These are phyloP conservation scores for Camelina hispida DNA, from an alignment of 345 rosid species.

Conservation along the genomic window DNA sequence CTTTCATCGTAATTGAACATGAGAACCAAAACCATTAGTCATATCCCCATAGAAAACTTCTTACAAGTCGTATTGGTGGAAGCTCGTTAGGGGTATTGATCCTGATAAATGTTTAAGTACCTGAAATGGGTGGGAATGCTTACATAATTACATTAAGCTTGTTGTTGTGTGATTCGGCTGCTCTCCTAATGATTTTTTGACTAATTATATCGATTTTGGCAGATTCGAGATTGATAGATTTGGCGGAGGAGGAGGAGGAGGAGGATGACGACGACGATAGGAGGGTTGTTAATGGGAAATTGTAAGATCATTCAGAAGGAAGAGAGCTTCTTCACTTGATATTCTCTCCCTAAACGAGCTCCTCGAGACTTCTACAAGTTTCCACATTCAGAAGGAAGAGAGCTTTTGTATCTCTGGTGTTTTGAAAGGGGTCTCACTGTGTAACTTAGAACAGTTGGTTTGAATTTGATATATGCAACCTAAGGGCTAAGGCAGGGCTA, in stretches of 20 bases:
- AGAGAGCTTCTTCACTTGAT: slow-evolving; percentile 80
- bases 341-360: slow-evolving; percentile 87
- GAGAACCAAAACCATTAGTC: not conserved
- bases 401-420: not conserved
- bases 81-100: not conserved
- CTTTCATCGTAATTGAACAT: not conserved
- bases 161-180: not conserved
- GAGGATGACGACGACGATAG: slow-evolving; percentile 59
- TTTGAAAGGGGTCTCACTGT: not conserved
- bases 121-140: slow-evolving; percentile 17
- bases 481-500: not conserved
- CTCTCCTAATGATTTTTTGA: too few species aligned
- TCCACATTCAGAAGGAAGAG: slow-evolving; percentile 61
- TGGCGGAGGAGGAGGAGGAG: not conserved
- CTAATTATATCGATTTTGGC: not conserved
- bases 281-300: slow-evolving; percentile 58
- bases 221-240: not conserved
- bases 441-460: not conserved
- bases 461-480: not conserved
- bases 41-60: not conserved
- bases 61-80: not conserved
- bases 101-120: not conserved
- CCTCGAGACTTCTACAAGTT: slow-evolving; percentile 84
- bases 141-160: not conserved
- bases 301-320: slow-evolving; percentile 66